These are phyloP conservation scores for Pyronema omphalodes DNA, from an alignment of 495 filamentous ascomycete species.

Conservation along the genomic window DNA sequence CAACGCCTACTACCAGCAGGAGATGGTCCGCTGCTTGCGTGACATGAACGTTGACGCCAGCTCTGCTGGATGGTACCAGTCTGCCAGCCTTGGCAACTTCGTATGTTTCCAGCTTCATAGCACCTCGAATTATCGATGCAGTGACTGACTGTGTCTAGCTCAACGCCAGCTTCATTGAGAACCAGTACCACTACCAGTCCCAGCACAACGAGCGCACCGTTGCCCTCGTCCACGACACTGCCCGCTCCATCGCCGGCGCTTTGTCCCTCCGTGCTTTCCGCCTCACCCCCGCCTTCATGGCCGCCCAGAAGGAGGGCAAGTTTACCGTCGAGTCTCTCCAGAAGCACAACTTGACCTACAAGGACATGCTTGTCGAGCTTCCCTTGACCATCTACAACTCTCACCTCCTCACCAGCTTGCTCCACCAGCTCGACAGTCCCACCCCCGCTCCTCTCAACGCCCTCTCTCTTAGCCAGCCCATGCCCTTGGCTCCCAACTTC, in stretches of 20 bases:
- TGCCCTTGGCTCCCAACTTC: constrained; percentile 64
- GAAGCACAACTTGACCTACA: constrained; percentile 81
- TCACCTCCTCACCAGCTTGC: constrained; percentile 83
- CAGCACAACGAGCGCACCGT: constrained; percentile 69
- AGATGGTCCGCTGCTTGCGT: constrained; percentile 90
- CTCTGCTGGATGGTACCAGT: constrained; percentile 96
- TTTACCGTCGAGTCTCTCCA: constrained; percentile 80
- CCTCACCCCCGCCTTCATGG: constrained; percentile 74
- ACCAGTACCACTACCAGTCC: constrained; percentile 83
- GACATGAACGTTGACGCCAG: constrained; percentile 98
- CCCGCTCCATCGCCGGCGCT: constrained; percentile 78
- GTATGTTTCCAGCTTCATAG: constrained; percentile 12
- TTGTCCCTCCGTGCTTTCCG: constrained; percentile 81
- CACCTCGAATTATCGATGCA: not conserved
- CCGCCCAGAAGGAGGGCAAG: constrained; percentile 85
- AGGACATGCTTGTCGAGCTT: constrained; percentile 81
- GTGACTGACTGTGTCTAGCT: constrained; percentile 24
- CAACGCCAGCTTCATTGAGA: constrained; percentile 87
- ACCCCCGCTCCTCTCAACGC: constrained; percentile 55
- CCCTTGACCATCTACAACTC: constrained; percentile 92
- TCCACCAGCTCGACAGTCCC: constrained; percentile 61
- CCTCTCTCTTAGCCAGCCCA: constrained; percentile 35
- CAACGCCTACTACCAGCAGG: constrained; percentile 74
- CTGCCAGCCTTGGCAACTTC: constrained; percentile 96
- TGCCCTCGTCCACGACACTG: constrained; percentile 88